These are phyloP conservation scores for Lyophyllum shimeji DNA, from an alignment of 768 basidiomycete species.

Conservation along the genomic window DNA sequence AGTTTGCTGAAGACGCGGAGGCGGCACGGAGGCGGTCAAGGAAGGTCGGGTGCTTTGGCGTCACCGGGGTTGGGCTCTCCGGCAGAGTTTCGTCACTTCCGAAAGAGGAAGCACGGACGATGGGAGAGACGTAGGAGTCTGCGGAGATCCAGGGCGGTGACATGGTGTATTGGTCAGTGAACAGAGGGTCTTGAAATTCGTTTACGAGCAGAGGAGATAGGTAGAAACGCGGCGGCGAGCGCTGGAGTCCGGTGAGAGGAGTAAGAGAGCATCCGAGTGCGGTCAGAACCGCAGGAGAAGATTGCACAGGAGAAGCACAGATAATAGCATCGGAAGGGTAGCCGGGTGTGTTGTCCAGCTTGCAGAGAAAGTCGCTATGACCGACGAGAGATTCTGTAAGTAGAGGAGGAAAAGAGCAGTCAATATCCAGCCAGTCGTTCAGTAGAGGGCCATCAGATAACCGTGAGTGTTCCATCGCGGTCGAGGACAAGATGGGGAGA, in stretches of 20 bases:
- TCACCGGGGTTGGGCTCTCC: background rate
- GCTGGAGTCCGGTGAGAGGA: background rate
- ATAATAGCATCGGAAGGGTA: background rate
- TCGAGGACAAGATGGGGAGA: background rate
- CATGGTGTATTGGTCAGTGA: constrained; percentile 5
- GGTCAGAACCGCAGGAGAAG: background rate
- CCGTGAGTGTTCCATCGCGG: background rate
- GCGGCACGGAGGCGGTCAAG: background rate
- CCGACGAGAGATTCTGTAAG: background rate
- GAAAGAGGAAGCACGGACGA: constrained; percentile 6
- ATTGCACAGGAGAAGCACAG: background rate
- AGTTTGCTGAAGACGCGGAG: background rate
- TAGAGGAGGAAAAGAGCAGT: background rate
- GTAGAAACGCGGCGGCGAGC: background rate
- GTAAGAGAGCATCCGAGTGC: background rate
- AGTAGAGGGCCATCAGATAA: constrained; percentile 4
- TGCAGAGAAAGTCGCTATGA: background rate
- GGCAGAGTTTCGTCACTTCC: background rate
- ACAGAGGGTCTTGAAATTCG: constrained; percentile 2
- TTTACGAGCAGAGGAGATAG: constrained; percentile 1
- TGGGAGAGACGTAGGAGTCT: constrained; percentile 12
- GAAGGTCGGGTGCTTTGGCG: background rate
- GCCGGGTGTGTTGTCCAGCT: background rate
- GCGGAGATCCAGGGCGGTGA: constrained; percentile 3
- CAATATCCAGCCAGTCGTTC: constrained; percentile 11